Percentiles rank a stretch among this genome's conserved stretches.
These are phyloP conservation scores for Vaccinium vitisidaea DNA, from an alignment of 148 eudicot genomes.

Conservation along the genomic window DNA sequence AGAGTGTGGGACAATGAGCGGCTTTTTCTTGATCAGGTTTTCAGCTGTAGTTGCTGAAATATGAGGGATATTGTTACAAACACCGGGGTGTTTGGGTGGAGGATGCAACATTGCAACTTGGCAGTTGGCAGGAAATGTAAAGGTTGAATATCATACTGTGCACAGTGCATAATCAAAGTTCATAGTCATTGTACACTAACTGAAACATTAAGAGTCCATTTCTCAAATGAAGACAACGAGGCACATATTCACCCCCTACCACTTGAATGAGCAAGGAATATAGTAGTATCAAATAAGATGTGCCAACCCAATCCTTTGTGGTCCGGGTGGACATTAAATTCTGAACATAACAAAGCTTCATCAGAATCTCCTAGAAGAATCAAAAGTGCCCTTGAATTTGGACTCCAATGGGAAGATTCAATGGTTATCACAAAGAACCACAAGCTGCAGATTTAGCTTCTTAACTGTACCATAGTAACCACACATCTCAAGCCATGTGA, in stretches of 20 bases:
- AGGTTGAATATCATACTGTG: neutral
- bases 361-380: neutral
- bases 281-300: neutral
- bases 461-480: constrained; percentile 4
- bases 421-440: neutral
- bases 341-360: neutral
- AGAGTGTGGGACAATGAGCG: neutral
- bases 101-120: neutral
- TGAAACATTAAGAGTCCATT: neutral
- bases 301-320: neutral
- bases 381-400: neutral
- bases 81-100: neutral
- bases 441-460: neutral
- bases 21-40: neutral
- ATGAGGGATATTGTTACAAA: neutral
- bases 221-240: neutral
- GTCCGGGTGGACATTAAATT: neutral
- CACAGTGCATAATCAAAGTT: neutral
- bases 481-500: neutral
- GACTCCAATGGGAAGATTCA: neutral
- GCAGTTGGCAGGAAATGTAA: neutral
- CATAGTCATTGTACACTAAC: neutral
- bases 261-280: neutral
- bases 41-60: neutral
- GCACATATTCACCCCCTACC: neutral